Percentiles rank a stretch among this genome's conserved stretches.
Conservation (phyloP, 2,329 filamentous ascomycete genomes). For the Xylariaceae sp. region DNA sequence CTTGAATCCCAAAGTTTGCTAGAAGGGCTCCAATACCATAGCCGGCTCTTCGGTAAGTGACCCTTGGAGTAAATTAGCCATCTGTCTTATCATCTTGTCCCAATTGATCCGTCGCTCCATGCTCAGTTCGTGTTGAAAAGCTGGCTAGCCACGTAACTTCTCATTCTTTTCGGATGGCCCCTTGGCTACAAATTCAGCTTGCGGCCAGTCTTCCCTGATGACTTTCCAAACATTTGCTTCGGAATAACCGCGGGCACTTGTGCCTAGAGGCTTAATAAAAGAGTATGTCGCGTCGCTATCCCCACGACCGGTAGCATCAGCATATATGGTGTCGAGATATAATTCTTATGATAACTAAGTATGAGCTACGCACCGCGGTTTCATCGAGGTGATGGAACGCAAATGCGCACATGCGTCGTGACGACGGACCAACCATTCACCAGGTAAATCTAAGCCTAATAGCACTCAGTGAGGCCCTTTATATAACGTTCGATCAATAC, state of each 20-base stretch:
- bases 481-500: too few species aligned
- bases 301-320: too few species aligned
- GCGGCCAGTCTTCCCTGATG: not conserved
- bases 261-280: not conserved
- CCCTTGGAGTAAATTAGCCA: not conserved
- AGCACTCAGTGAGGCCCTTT: too few species aligned
- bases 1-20: not conserved
- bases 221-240: not conserved
- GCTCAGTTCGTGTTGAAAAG: not conserved
- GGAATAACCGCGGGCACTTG: not conserved
- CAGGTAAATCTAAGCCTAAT: too few species aligned
- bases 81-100: not conserved
- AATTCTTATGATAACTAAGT: too few species aligned
- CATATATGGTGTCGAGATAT: too few species aligned
- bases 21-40: not conserved
- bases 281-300: not conserved
- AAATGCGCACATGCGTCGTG: too few species aligned
- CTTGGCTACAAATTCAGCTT: conserved; percentile 1
- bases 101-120: not conserved
- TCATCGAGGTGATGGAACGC: too few species aligned
- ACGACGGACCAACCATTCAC: too few species aligned
- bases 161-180: not conserved
- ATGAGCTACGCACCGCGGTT: too few species aligned
- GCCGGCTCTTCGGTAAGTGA: not conserved
- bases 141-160: not conserved